Conservation (phyloP, 345 rosid genomes). For the Eutrema yunnanense region DNA sequence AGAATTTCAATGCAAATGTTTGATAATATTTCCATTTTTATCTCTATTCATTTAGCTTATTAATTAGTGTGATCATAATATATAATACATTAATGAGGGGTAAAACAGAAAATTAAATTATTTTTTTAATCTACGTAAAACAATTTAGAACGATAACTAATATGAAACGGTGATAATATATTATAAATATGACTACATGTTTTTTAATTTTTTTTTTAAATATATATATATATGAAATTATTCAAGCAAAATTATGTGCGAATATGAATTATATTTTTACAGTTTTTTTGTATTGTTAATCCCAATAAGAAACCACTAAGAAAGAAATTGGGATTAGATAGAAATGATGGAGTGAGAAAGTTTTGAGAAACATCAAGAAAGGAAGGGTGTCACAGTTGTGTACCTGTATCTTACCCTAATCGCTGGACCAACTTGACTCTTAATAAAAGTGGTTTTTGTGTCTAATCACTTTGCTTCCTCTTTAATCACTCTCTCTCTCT, state of each 20-base stretch:
- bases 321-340: background rate
- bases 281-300: background rate
- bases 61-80: too few relatives aligned
- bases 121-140: too few relatives aligned
- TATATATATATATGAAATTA: too few relatives aligned
- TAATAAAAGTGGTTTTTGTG: constrained; percentile 18
- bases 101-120: too few relatives aligned
- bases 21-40: too few relatives aligned
- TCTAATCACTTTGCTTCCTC: constrained; percentile 29
- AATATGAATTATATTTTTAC: background rate
- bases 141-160: too few relatives aligned
- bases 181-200: too few relatives aligned
- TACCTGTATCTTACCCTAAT: constrained; percentile 11
- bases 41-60: too few relatives aligned
- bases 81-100: too few relatives aligned
- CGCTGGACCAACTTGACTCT: constrained; percentile 23
- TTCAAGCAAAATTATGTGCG: background rate
- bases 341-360: background rate
- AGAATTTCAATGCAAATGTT: too few relatives aligned
- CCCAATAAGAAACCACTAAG: background rate
- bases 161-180: too few relatives aligned
- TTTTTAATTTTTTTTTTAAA: too few relatives aligned
- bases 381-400: constrained; percentile 20
- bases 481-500: constrained; percentile 18
- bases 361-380: constrained; percentile 22